These are phyloP conservation scores for Symbiotaphrina buchneri DNA, from an alignment of 495 filamentous ascomycete species.

Conservation along the genomic window DNA sequence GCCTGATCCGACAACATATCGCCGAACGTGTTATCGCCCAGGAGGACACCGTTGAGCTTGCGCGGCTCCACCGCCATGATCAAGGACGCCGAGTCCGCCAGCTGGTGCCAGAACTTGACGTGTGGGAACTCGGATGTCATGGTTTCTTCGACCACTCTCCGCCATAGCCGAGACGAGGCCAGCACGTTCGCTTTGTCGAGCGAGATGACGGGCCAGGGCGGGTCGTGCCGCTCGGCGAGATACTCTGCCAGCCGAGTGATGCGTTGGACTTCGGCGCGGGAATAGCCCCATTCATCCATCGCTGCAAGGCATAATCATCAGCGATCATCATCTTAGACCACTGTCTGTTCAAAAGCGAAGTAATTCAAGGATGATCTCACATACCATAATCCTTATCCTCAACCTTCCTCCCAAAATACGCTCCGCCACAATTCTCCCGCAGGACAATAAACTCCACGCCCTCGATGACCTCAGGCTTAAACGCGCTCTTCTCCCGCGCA, in stretches of 20 bases:
- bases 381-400: conserved; percentile 21
- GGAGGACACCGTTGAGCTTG: conserved; percentile 23
- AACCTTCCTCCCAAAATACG: conserved; percentile 26
- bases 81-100: conserved; percentile 25
- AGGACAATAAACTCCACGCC: conserved; percentile 27
- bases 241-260: conserved; percentile 22
- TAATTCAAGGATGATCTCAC: conserved; percentile 3
- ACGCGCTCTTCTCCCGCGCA: conserved; percentile 18
- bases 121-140: conserved; percentile 24
- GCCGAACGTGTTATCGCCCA: conserved; percentile 27
- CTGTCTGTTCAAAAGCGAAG: too few relatives aligned
- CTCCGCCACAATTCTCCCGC: conserved; percentile 27
- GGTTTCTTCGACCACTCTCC: conserved; percentile 19
- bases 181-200: conserved; percentile 29
- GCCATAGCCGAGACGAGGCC: conserved; percentile 24
- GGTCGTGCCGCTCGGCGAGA: conserved; percentile 19
- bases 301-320: too few relatives aligned
- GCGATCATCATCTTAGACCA: too few relatives aligned
- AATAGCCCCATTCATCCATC: conserved; percentile 26
- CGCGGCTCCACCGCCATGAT: conserved; percentile 25
- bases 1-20: conserved; percentile 29
- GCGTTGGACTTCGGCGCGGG: conserved; percentile 21
- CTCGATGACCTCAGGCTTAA: conserved; percentile 20
- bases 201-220: conserved; percentile 21
- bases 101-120: conserved; percentile 21